Evolutionary conservation across 2,329 filamentous ascomycete species (phyloP).

Genomic region (Drechslerella dactyloides): DNA sequence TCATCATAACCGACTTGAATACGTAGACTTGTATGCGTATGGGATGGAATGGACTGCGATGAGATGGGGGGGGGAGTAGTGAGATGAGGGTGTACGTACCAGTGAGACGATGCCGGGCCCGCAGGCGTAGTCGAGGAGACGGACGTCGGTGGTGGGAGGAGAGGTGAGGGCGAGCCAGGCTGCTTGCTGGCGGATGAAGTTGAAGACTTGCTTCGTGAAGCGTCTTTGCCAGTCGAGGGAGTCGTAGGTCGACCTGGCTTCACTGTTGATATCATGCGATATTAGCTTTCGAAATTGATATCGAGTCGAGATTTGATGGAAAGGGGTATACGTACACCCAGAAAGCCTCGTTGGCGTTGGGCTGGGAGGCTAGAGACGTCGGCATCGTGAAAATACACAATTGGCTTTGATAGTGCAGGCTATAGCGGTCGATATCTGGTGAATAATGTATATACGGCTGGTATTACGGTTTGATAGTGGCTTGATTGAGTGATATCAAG

Average conservation of each 20-base stretch:
- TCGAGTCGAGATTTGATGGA: neutral
- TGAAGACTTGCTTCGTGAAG: slow-evolving; percentile 20
- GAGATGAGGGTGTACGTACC: slow-evolving; percentile 1
- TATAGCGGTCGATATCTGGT: too few species aligned
- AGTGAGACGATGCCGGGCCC: slow-evolving; percentile 41
- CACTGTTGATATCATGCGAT: slow-evolving; percentile 12
- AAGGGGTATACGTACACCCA: slow-evolving; percentile 31
- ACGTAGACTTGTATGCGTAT: too few species aligned
- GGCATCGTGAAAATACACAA: slow-evolving; percentile 29
- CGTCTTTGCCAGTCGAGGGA: slow-evolving; percentile 45
- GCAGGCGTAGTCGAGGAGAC: slow-evolving; percentile 45
- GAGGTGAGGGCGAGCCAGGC: slow-evolving; percentile 29
- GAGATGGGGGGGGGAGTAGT: neutral
- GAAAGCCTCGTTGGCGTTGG: slow-evolving; percentile 25
- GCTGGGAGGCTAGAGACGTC: slow-evolving; percentile 20
- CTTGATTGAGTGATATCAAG: neutral
- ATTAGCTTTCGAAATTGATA: slow-evolving; percentile 7
- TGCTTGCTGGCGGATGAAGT: slow-evolving; percentile 33
- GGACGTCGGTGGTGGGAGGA: slow-evolving; percentile 19
- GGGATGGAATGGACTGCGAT: too few species aligned
- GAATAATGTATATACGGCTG: too few species aligned
- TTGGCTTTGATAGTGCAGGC: too few species aligned
- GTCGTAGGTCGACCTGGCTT: slow-evolving; percentile 44
- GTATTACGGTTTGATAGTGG: too few species aligned
- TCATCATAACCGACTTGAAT: too few species aligned